Evolutionary conservation across 305 asterid genomes (phyloP).

Genomic region (Fraxinus nigra): DNA sequence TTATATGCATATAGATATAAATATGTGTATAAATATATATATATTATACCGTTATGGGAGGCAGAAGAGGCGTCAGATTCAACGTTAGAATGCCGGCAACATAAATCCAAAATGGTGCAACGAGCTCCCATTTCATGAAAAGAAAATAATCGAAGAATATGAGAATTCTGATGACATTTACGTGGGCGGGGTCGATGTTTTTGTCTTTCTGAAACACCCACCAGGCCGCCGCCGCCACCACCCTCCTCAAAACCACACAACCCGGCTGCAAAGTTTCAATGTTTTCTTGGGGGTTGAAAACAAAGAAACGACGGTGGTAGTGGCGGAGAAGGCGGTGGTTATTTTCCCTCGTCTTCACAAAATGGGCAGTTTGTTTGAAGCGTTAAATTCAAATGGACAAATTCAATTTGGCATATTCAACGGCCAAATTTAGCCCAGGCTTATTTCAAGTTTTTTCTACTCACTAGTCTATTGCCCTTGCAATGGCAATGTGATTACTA

Average conservation of each 20-base stretch:
- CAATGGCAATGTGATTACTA: too few relatives aligned
- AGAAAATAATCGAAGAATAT: background rate
- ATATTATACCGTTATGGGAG: slow-evolving; percentile 34
- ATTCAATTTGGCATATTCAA: background rate
- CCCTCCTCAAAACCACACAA: background rate
- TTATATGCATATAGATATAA: background rate
- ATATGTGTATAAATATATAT: background rate
- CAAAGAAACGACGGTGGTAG: background rate
- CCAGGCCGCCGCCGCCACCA: background rate
- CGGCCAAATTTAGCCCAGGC: background rate
- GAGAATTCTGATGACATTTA: background rate
- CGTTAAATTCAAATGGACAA: background rate
- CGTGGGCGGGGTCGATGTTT: background rate
- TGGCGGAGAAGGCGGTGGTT: background rate
- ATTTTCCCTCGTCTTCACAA: background rate
- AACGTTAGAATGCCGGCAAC: slow-evolving; percentile 36
- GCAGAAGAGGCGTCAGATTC: slow-evolving; percentile 38
- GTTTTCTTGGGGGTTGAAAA: background rate
- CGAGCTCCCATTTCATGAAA: slow-evolving; percentile 41
- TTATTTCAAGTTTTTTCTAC: too few relatives aligned
- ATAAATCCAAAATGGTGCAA: slow-evolving; percentile 41
- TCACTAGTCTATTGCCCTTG: too few relatives aligned
- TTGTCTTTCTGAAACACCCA: background rate
- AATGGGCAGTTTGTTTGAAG: background rate
- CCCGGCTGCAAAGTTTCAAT: background rate